These are phyloP conservation scores for Penicillium crystallinum DNA, from an alignment of 495 filamentous ascomycete species.

Conservation along the genomic window DNA sequence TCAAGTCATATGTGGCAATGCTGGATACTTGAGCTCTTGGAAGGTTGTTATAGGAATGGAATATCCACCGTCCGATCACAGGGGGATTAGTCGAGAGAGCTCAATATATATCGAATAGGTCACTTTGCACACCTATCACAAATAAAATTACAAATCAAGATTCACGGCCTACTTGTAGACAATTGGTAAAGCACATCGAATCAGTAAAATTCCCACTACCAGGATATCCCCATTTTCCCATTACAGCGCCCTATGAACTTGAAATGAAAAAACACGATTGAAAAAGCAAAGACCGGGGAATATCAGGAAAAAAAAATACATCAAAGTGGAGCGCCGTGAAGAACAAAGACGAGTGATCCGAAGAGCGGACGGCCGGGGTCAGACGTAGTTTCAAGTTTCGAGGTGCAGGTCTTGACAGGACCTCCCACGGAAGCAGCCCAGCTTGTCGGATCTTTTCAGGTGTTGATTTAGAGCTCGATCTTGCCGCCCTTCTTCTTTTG, in stretches of 20 bases:
- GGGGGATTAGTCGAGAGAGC: not conserved
- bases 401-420: not conserved
- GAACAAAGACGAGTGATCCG: conserved; percentile 13
- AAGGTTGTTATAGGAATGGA: not conserved
- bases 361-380: conserved; percentile 8
- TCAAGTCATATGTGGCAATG: not conserved
- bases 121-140: too few relatives aligned
- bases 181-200: conserved; percentile 8
- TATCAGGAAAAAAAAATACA: conserved; percentile 24
- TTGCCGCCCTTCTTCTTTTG: conserved; percentile 93
- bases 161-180: not conserved
- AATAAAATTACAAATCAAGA: not conserved
- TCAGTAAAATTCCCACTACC: conserved; percentile 34
- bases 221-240: conserved; percentile 41
- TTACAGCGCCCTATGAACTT: conserved; percentile 43
- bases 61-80: not conserved
- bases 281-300: conserved; percentile 25
- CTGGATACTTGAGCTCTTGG: not conserved
- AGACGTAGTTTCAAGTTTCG: not conserved
- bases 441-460: conserved; percentile 4
- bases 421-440: not conserved
- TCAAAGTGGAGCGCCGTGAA: conserved; percentile 28
- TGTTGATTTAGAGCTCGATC: conserved; percentile 40
- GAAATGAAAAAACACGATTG: conserved; percentile 20
- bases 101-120: too few relatives aligned